Conservation (phyloP, 2,329 filamentous ascomycete genomes). For the Nigrospora osmanthi region DNA sequence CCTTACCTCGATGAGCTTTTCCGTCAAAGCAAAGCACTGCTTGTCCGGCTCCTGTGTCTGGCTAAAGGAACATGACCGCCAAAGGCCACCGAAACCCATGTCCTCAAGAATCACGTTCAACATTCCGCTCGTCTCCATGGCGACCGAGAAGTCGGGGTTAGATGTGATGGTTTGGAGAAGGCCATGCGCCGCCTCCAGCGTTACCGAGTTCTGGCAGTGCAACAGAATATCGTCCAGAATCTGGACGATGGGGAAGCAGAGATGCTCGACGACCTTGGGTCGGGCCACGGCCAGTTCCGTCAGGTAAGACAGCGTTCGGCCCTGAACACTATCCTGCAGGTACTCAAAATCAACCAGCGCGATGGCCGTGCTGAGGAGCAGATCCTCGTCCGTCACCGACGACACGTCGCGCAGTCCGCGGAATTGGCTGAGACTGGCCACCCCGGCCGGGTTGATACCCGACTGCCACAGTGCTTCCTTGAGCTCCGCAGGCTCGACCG, state of each 20-base stretch:
- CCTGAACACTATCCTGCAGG: constrained; percentile 55
- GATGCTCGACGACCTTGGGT: constrained; percentile 46
- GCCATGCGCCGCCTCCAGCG: constrained; percentile 52
- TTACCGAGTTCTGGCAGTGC: constrained; percentile 54
- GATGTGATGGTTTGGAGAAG: constrained; percentile 52
- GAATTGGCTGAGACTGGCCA: constrained; percentile 30
- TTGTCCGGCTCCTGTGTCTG: constrained; percentile 40
- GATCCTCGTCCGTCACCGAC: constrained; percentile 48
- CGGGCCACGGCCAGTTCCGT: constrained; percentile 46
- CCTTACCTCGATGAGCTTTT: constrained; percentile 53
- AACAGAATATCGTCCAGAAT: constrained; percentile 54
- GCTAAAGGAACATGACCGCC: constrained; percentile 46
- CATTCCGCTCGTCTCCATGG: constrained; percentile 36
- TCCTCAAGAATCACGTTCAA: constrained; percentile 48
- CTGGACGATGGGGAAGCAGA: constrained; percentile 51
- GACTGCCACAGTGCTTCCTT: constrained; percentile 56
- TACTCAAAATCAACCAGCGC: constrained; percentile 59
- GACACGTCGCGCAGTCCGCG: constrained; percentile 35
- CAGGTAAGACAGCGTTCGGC: constrained; percentile 51
- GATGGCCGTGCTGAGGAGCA: constrained; percentile 56
- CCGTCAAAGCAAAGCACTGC: constrained; percentile 46
- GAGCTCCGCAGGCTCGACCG: constrained; percentile 48
- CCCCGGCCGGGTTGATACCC: constrained; percentile 38
- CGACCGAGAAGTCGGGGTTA: constrained; percentile 40
- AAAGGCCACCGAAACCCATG: constrained; percentile 57